These are phyloP conservation scores for Clarireedia homoeocarpa DNA, from an alignment of 2,329 filamentous ascomycete species.

Conservation along the genomic window DNA sequence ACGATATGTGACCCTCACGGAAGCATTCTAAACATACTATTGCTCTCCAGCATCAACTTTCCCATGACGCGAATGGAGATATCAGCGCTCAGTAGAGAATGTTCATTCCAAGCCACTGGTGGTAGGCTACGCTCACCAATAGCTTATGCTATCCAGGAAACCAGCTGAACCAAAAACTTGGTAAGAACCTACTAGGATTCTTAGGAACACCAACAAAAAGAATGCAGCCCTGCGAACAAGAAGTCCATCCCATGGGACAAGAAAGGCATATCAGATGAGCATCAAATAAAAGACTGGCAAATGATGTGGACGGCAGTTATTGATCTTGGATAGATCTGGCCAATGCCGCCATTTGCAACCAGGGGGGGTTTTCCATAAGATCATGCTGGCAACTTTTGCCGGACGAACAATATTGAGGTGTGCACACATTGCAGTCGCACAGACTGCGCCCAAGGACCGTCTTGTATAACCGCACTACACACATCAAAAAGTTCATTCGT, in stretches of 20 bases:
- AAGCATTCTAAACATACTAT: constrained; percentile 5
- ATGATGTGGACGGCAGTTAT: constrained; percentile 7
- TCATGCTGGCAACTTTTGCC: constrained; percentile 10
- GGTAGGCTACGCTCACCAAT: background rate
- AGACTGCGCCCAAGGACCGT: background rate
- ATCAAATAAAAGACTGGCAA: background rate
- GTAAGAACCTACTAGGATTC: background rate
- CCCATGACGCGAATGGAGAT: background rate
- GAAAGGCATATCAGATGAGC: constrained; percentile 8
- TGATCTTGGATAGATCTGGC: constrained; percentile 9
- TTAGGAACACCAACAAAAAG: background rate
- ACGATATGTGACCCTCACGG: constrained; percentile 6
- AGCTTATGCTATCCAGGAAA: background rate
- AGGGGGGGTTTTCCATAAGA: background rate
- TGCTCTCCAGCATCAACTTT: background rate
- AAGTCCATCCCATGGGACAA: background rate
- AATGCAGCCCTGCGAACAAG: constrained; percentile 7
- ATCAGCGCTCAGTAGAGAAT: background rate
- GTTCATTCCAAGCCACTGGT: background rate
- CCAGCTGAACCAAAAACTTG: background rate
- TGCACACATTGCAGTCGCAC: background rate
- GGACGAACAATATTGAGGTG: background rate
- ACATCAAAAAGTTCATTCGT: background rate
- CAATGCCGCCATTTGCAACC: constrained; percentile 5
- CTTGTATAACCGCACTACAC: background rate